These are phyloP conservation scores for Arthrocladium fulminans DNA, from an alignment of 2,329 filamentous ascomycete species.

Conservation along the genomic window DNA sequence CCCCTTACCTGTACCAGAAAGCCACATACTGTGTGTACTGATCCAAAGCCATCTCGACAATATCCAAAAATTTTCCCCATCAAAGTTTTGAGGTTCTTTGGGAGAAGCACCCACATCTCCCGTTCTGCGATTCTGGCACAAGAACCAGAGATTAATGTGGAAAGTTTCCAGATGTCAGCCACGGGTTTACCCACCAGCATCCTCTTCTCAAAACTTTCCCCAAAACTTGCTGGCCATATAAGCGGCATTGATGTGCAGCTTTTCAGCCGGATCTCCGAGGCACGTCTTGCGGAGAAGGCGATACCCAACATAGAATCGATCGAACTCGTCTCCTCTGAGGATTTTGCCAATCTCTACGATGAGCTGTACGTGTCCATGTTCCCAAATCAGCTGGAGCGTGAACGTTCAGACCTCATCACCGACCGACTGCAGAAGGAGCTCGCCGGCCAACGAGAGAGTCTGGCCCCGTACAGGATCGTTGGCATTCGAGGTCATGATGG, in stretches of 20 bases:
- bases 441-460: conserved; percentile 7
- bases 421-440: conserved; percentile 17
- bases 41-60: no score
- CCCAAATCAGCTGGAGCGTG: conserved; percentile 15
- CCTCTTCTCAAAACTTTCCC: background rate
- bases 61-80: no score
- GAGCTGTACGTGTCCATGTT: conserved; percentile 17
- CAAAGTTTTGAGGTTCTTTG: no score
- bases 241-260: conserved; percentile 4
- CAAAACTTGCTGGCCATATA: background rate
- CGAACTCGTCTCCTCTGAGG: conserved; percentile 17
- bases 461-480: conserved; percentile 19
- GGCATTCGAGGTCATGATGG: conserved; percentile 16
- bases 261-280: conserved; percentile 9
- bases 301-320: conserved; percentile 17
- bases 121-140: no score
- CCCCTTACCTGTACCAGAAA: no score
- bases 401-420: conserved; percentile 17
- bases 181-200: background rate
- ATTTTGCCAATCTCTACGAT: conserved; percentile 17
- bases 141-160: no score
- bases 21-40: no score
- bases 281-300: conserved; percentile 12
- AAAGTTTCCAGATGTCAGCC: background rate
- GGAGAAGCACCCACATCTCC: no score